phyloP scores from a whole-genome alignment of 139 green algal genomes.

The Chlorella ohadii region DNA sequence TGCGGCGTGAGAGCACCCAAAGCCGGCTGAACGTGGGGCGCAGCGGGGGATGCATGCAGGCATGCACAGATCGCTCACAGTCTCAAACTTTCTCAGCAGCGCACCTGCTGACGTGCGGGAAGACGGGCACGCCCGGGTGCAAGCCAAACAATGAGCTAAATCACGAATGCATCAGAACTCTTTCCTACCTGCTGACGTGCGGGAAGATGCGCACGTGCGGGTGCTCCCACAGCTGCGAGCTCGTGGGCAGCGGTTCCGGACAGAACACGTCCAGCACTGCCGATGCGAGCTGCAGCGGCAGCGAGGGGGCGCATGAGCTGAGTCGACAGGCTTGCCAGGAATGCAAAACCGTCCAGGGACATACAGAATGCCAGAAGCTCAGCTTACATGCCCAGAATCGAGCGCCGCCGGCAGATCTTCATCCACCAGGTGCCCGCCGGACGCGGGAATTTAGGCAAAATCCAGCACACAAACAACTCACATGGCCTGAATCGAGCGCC shows the following conservation, averaged over 20 bases:
- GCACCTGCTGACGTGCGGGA: slow-evolving; percentile 61
- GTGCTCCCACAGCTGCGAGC: slow-evolving; percentile 63
- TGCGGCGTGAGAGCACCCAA: no score
- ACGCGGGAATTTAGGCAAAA: slow-evolving; percentile 27
- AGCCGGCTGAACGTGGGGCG: no score
- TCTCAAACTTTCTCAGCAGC: no score
- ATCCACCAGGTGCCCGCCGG: slow-evolving; percentile 62
- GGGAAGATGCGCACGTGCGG: slow-evolving; percentile 64
- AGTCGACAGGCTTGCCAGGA: no score
- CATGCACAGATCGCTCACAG: no score
- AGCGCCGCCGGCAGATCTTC: slow-evolving; percentile 57
- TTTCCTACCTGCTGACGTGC: slow-evolving; percentile 54
- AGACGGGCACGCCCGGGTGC: slow-evolving; percentile 62
- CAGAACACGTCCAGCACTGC: slow-evolving; percentile 68
- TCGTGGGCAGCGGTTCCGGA: slow-evolving; percentile 61
- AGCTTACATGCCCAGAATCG: slow-evolving; percentile 27
- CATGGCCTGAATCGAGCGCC: slow-evolving; percentile 54
- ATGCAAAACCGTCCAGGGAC: no score
- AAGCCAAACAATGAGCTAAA: no score
- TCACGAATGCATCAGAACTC: no score
- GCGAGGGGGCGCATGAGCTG: neutral
- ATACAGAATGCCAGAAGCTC: neutral
- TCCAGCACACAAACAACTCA: neutral
- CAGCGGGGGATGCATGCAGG: no score
- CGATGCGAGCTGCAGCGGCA: slow-evolving; percentile 14